Percentiles rank a stretch among this genome's conserved stretches.
These are phyloP conservation scores for Urtica urens DNA, from an alignment of 306 rosid species.

Conservation along the genomic window DNA sequence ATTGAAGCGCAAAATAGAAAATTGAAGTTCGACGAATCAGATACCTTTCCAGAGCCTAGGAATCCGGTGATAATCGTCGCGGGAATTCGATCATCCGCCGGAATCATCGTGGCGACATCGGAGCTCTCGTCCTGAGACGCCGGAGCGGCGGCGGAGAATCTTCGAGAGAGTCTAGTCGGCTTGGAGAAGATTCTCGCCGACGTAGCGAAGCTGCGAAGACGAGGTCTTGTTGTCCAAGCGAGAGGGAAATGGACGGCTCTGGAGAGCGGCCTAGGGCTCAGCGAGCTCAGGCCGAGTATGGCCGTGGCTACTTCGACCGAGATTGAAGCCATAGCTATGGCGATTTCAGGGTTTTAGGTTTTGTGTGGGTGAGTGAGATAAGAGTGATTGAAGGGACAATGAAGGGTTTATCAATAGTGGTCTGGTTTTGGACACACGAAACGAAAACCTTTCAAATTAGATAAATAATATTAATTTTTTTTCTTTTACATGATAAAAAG, in stretches of 20 bases:
- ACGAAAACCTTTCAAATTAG: not conserved
- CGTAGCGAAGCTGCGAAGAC: slow-evolving; percentile 15
- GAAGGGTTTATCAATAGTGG: slow-evolving; percentile 5
- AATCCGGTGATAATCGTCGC: slow-evolving; percentile 94
- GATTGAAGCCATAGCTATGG: slow-evolving; percentile 39
- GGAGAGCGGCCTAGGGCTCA: slow-evolving; percentile 24
- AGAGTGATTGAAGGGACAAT: too few relatives aligned
- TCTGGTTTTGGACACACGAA: too few relatives aligned
- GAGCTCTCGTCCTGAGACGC: slow-evolving; percentile 45
- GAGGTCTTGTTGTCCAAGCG: slow-evolving; percentile 12
- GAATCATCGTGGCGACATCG: slow-evolving; percentile 49
- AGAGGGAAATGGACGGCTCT: slow-evolving; percentile 22
- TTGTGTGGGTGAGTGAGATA: not conserved
- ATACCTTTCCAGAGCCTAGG: slow-evolving; percentile 91
- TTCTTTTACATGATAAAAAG: not conserved
- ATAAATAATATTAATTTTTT: not conserved
- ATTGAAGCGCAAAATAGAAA: not conserved
- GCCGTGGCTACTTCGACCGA: slow-evolving; percentile 40
- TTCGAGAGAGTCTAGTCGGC: slow-evolving; percentile 21
- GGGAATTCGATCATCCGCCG: slow-evolving; percentile 64
- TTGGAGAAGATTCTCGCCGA: slow-evolving; percentile 2
- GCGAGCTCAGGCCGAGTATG: slow-evolving; percentile 30
- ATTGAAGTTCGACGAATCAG: not conserved
- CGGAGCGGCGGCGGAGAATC: slow-evolving; percentile 44
- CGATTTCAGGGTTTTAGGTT: slow-evolving; percentile 11